Percentiles rank a stretch among this genome's conserved stretches.
These are phyloP conservation scores for Dittrichia graveolens DNA, from an alignment of 129 eudicot species.

Conservation along the genomic window DNA sequence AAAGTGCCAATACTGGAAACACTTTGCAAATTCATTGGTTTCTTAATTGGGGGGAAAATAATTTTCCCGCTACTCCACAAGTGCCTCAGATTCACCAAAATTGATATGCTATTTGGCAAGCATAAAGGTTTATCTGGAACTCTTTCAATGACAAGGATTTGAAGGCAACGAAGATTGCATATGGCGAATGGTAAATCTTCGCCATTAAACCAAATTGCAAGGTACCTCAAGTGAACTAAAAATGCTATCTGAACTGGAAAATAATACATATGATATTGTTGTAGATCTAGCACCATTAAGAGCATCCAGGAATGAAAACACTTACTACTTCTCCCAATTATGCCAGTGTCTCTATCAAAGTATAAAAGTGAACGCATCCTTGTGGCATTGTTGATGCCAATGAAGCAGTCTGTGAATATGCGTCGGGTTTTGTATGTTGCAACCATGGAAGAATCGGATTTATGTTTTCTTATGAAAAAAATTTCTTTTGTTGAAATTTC, in stretches of 20 bases:
- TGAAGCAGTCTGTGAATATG: too few relatives aligned
- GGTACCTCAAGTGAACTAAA: slow-evolving; percentile 29
- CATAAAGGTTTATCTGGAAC: accelerated
- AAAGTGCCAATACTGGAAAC: not conserved
- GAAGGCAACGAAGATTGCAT: slow-evolving; percentile 18
- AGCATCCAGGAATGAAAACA: not conserved
- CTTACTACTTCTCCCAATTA: not conserved
- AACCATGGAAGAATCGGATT: not conserved
- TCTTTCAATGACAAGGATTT: not conserved
- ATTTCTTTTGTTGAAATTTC: slow-evolving; percentile 1
- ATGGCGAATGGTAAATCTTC: slow-evolving; percentile 1
- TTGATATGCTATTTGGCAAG: slow-evolving; percentile 11
- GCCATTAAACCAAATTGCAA: not conserved
- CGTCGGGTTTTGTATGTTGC: too few relatives aligned
- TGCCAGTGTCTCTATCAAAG: not conserved
- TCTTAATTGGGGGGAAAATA: not conserved
- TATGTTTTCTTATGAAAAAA: too few relatives aligned
- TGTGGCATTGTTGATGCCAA: too few relatives aligned
- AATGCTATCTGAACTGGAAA: not conserved
- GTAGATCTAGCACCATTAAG: slow-evolving; percentile 19
- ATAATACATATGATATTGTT: not conserved
- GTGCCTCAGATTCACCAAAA: slow-evolving; percentile 18
- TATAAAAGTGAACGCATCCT: not conserved
- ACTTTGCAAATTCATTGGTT: slow-evolving; percentile 12
- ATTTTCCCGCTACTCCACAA: not conserved